Evolutionary conservation across 441 rosid genomes (phyloP).

Genomic region (Biscutella laevigata): DNA sequence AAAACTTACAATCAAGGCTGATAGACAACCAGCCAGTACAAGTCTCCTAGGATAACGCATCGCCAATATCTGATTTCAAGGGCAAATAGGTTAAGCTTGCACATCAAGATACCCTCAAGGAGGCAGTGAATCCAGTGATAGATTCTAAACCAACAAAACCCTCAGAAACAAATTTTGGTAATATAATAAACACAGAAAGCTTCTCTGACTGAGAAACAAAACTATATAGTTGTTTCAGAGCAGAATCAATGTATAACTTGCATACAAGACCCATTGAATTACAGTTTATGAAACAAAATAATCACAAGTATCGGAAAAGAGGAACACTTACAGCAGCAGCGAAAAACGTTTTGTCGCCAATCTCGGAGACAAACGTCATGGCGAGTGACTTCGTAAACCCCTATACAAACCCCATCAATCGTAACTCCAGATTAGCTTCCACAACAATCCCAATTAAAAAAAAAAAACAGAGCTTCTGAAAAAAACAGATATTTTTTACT

Average conservation of each 20-base stretch:
- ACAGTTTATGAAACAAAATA: background rate
- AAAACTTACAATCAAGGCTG: conserved; percentile 59
- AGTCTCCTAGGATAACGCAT: conserved; percentile 94
- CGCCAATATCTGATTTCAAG: conserved; percentile 63
- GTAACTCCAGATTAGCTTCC: too few species aligned
- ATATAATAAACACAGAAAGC: background rate
- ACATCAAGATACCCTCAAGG: background rate
- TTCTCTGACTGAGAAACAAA: too few species aligned
- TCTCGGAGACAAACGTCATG: conserved; percentile 89
- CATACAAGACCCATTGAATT: background rate
- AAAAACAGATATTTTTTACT: conserved; percentile 20
- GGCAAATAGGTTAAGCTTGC: background rate
- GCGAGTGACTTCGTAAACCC: conserved; percentile 51
- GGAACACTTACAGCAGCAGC: conserved; percentile 82
- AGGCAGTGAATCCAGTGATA: background rate
- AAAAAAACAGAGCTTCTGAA: too few species aligned
- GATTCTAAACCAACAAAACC: conserved; percentile 3
- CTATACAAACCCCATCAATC: background rate
- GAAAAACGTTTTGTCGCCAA: conserved; percentile 94
- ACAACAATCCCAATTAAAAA: conserved; percentile 25
- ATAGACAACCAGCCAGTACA: conserved; percentile 82
- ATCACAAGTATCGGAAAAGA: background rate
- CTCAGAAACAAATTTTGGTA: background rate
- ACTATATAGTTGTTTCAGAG: background rate
- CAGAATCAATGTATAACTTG: background rate